These are phyloP conservation scores for Brassica hybrid DNA, from an alignment of 441 rosid species.

Conservation along the genomic window DNA sequence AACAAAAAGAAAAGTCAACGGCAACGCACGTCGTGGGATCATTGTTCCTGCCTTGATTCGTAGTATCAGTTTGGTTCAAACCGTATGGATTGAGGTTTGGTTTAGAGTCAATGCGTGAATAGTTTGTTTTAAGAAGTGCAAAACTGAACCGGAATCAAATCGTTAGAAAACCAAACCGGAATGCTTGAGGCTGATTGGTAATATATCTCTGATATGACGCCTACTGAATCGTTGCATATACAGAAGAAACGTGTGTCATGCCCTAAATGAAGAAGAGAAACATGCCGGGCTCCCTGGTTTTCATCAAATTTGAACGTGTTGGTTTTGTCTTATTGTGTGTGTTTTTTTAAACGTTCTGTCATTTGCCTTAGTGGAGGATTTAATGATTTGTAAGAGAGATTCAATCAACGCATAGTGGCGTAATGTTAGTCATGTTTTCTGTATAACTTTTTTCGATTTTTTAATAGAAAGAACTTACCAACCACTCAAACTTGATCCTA, in stretches of 20 bases:
- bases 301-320: not conserved
- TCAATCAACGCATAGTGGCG: not conserved
- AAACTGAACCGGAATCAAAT: not conserved
- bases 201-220: no score
- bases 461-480: not conserved
- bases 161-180: not conserved
- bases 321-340: not conserved
- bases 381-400: not conserved
- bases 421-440: not conserved
- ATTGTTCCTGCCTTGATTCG: not conserved
- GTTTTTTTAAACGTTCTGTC: not conserved
- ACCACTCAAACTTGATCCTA: not conserved
- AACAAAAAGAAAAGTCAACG: not conserved
- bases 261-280: not conserved
- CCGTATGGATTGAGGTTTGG: not conserved
- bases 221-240: no score
- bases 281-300: not conserved
- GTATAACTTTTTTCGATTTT: constrained; percentile 15
- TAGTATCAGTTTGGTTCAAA: not conserved
- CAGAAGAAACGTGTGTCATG: no score
- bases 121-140: no score
- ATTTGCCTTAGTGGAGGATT: not conserved
- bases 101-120: not conserved
- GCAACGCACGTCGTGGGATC: not conserved
- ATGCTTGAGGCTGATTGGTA: not conserved